These are phyloP conservation scores for Tricholoma sp. DNA, from an alignment of 768 basidiomycete genomes.

Conservation along the genomic window DNA sequence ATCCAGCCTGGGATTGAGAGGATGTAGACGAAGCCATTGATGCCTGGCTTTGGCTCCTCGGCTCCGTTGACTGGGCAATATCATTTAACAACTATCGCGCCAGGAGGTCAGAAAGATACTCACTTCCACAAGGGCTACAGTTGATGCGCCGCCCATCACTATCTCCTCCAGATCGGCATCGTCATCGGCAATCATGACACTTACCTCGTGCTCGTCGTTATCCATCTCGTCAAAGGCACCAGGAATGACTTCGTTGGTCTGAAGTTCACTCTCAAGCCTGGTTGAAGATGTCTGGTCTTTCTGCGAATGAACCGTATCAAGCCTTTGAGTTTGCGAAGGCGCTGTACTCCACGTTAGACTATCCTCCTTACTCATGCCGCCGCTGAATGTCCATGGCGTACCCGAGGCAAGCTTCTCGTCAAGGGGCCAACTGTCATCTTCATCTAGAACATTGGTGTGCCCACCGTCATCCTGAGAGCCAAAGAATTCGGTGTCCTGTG, in stretches of 20 bases:
- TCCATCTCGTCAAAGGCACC: constrained; percentile 35
- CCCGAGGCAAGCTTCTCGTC: constrained; percentile 56
- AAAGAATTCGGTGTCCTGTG: constrained; percentile 54
- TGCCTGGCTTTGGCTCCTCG: constrained; percentile 48
- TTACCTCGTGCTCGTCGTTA: constrained; percentile 29
- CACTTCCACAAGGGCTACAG: constrained; percentile 39
- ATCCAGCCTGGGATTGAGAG: constrained; percentile 49
- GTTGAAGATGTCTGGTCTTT: constrained; percentile 1
- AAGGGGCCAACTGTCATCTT: constrained; percentile 74
- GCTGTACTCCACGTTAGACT: constrained; percentile 73
- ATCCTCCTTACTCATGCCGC: constrained; percentile 50
- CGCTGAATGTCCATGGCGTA: constrained; percentile 59
- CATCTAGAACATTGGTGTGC: constrained; percentile 34
- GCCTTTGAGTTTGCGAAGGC: constrained; percentile 53
- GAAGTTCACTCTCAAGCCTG: constrained; percentile 12
- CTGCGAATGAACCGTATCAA: constrained; percentile 30
- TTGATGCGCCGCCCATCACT: constrained; percentile 31
- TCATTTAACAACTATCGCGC: constrained; percentile 1
- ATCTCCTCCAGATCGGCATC: constrained; percentile 39
- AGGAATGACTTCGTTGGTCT: constrained; percentile 16
- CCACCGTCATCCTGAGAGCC: constrained; percentile 32
- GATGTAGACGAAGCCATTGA: constrained; percentile 48
- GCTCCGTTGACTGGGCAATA: constrained; percentile 19
- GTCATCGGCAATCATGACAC: constrained; percentile 23
- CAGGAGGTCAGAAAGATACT: constrained; percentile 13